Evolutionary conservation across 371 early-diverging fungal genomes (phyloP), one percentile per base, ranked within the genome.

Genomic region (Circinella umbellata): DNA sequence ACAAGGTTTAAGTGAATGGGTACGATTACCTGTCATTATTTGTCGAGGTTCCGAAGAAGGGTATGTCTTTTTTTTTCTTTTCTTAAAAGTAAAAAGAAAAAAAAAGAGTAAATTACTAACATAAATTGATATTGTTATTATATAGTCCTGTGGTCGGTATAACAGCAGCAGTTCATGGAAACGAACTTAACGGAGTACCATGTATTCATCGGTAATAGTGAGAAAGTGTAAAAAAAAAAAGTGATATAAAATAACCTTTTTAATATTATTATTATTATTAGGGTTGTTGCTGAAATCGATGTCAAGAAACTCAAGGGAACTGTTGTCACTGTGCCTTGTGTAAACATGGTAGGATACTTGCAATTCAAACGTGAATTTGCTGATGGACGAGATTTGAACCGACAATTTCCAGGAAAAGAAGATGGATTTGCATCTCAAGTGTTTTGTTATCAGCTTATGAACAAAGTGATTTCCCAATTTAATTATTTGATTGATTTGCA

Each of bases 131-230:
- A 6, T 6, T n/a, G n/a, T n/a, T 42, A 9, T 42, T 11, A 42
- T 9, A 9, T 10, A 74, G 75, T 4, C 76, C 80, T n/a, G 76
- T 77, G 17, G 76, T 79, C n/a, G 76, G 77, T 47, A 75, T 77
- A 69, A 92, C 92, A 3, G 91, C 89, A 67, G 96, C 93, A 3
- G 86, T 96, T 15, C 96, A 96, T 73, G 96, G 96, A 64, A 95
- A 96, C 73, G 96, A 96, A 71, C 83, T 96, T 63, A 96, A 96
- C 71, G 96, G 96, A 39, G 94, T 96, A 20, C 95, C 95, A 8
- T 88, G 94, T 72, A 95, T 95, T 47, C 96, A 96, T 74, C 88
- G 93, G 59, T 83, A 89, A 68, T 15, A 20, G 7, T 6, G 42
- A 42, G 3, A 42, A 42, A 42, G 42, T 3, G 11, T 39, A 14